Conservation (phyloP, 495 filamentous ascomycete species). For the Cercophora sp. region DNA sequence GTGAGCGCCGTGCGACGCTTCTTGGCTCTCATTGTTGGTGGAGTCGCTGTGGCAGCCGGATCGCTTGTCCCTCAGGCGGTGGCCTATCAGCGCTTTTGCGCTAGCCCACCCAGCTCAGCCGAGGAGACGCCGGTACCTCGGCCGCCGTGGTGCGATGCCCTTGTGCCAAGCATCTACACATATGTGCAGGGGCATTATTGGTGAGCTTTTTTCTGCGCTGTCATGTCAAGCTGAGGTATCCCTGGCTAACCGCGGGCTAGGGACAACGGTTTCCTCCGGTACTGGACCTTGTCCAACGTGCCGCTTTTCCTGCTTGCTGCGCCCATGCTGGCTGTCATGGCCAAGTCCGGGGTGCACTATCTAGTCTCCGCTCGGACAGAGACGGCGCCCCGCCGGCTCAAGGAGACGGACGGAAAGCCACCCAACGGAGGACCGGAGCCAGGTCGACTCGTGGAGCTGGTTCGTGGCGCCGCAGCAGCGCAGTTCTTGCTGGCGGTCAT, state of each 20-base stretch:
- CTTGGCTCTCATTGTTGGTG: conserved; percentile 56
- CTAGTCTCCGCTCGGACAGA: conserved; percentile 16
- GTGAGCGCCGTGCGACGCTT: conserved; percentile 42
- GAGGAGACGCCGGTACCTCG: conserved; percentile 34
- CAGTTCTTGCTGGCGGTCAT: conserved; percentile 69
- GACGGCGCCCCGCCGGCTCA: not conserved
- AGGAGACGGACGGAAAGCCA: not conserved
- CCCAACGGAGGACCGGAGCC: conserved; percentile 13
- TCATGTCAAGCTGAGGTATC: not conserved
- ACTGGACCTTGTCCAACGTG: conserved; percentile 84
- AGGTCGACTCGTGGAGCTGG: conserved; percentile 23
- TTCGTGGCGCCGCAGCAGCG: conserved; percentile 59
- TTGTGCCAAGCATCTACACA: conserved; percentile 78
- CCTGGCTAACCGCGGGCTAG: no score
- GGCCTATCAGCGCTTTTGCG: conserved; percentile 73
- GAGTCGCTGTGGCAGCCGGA: conserved; percentile 61
- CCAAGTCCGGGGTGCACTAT: conserved; percentile 54
- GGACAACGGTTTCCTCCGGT: conserved; percentile 81
- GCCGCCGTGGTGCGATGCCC: conserved; percentile 64
- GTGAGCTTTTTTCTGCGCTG: conserved; percentile 53
- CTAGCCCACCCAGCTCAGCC: conserved; percentile 14
- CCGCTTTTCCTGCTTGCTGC: conserved; percentile 82
- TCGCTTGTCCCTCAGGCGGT: conserved; percentile 67
- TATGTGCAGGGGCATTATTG: conserved; percentile 90
- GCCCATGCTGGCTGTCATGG: conserved; percentile 71